Evolutionary conservation across 106 monocot genomes (phyloP).

Genomic region (Alisma plantagoaquatica): DNA sequence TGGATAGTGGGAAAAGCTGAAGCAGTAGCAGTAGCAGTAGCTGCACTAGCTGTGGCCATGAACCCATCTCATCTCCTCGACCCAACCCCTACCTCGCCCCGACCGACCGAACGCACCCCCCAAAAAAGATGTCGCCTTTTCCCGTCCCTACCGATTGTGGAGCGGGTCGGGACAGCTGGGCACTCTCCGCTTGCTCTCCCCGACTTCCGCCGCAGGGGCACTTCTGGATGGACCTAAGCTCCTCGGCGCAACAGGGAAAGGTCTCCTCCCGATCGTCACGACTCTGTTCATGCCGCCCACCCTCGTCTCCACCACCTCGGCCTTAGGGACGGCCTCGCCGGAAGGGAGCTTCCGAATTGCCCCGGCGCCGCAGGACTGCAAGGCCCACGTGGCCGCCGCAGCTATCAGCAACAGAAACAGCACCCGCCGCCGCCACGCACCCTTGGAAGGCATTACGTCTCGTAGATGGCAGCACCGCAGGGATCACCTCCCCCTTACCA

Average conservation of each 20-base stretch:
- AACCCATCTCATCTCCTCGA: no score
- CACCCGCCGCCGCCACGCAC: background rate
- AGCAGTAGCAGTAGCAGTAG: no score
- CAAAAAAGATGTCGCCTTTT: no score
- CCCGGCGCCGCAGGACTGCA: background rate
- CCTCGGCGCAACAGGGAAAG: background rate
- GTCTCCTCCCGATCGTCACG: background rate
- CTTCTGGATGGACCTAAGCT: background rate
- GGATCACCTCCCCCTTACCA: no score
- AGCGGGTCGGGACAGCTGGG: conserved; percentile 15
- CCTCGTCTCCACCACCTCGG: background rate
- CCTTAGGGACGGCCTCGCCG: background rate
- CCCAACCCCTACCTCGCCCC: no score
- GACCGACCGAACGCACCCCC: no score
- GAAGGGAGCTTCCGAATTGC: conserved; percentile 3
- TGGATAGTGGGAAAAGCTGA: no score
- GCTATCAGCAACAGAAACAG: background rate
- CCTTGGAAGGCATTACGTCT: background rate
- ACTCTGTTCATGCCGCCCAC: no score
- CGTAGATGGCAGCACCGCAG: no score
- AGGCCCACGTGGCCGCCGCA: background rate
- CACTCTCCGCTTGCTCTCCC: conserved; percentile 5
- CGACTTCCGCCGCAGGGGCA: background rate
- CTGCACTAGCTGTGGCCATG: no score
- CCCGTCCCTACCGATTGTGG: conserved; percentile 10